Percentiles rank a stretch among this genome's conserved stretches.
Evolutionary conservation across 768 basidiomycete species (phyloP).

Genomic region (Epithele typhae): DNA sequence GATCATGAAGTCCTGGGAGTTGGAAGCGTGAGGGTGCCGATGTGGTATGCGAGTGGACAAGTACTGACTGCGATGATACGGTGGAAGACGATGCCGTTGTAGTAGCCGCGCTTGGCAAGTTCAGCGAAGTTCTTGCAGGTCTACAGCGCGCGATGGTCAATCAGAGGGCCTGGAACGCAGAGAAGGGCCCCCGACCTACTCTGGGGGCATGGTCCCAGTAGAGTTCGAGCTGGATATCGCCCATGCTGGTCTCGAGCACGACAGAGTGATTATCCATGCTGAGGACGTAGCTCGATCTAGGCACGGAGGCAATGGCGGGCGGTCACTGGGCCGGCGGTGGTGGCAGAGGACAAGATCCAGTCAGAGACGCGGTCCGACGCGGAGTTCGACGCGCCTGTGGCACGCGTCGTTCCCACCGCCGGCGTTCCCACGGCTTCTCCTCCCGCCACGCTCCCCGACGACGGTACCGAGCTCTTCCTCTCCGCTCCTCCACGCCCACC

Average conservation of each 20-base stretch:
- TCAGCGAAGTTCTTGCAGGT: slow-evolving; percentile 96
- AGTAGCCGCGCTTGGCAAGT: slow-evolving; percentile 88
- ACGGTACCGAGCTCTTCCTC: not conserved
- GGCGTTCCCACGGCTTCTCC: not conserved
- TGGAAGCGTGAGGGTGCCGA: no score
- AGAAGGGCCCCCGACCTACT: slow-evolving; percentile 27
- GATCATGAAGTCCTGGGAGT: slow-evolving; percentile 87
- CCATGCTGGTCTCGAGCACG: slow-evolving; percentile 76
- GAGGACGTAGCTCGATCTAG: no score
- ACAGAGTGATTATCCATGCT: slow-evolving; percentile 49
- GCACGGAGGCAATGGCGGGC: not conserved
- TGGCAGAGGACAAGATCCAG: slow-evolving; percentile 7
- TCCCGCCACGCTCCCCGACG: not conserved
- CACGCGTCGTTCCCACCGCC: not conserved
- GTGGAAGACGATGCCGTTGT: slow-evolving; percentile 87
- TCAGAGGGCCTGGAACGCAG: not conserved
- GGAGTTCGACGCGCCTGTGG: not conserved
- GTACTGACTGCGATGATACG: slow-evolving; percentile 70
- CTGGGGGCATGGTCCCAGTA: slow-evolving; percentile 91
- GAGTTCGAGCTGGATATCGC: slow-evolving; percentile 85
- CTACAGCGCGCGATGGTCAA: slow-evolving; percentile 36
- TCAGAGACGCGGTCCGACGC: not conserved
- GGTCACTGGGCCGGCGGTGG: slow-evolving; percentile 12
- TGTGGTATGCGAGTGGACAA: not conserved
- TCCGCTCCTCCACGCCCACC: no score